Conservation (phyloP, 805 yeast genomes). For the Sugiyamaella lignohabitans region DNA sequence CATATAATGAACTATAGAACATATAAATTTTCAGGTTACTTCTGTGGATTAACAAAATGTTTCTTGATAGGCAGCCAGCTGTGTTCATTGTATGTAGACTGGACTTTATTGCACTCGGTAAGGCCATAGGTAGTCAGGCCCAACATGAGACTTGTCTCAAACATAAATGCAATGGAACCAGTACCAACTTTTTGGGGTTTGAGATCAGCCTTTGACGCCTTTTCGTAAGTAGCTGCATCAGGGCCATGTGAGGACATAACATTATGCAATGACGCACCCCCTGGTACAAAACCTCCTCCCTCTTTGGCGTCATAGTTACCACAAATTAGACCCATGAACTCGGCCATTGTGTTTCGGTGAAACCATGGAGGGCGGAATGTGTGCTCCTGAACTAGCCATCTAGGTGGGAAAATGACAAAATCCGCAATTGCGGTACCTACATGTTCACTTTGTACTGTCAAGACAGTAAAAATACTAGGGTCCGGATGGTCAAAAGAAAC, state of each 20-base stretch:
- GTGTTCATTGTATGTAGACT: conserved; percentile 18
- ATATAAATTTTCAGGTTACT: not conserved
- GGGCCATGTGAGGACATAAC: conserved; percentile 29
- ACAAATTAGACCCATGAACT: conserved; percentile 24
- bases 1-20: no score
- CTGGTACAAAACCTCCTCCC: conserved; percentile 27
- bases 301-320: conserved; percentile 23
- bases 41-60: conserved; percentile 7
- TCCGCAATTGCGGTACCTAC: conserved; percentile 28
- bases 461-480: conserved; percentile 27
- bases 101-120: conserved; percentile 19
- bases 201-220: conserved; percentile 21
- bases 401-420: conserved; percentile 27
- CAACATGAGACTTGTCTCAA: conserved; percentile 23
- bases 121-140: conserved; percentile 25
- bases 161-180: conserved; percentile 29
- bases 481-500: conserved; percentile 28
- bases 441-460: conserved; percentile 19
- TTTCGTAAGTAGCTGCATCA: conserved; percentile 24
- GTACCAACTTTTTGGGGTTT: conserved; percentile 22
- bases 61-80: conserved; percentile 17
- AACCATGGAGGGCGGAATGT: conserved; percentile 29
- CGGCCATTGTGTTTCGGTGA: conserved; percentile 27
- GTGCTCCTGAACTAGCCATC: conserved; percentile 28
- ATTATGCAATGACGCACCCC: conserved; percentile 30